phyloP scores from a whole-genome alignment of 2,329 filamentous ascomycete genomes.

The Peltaster fructicola region DNA sequence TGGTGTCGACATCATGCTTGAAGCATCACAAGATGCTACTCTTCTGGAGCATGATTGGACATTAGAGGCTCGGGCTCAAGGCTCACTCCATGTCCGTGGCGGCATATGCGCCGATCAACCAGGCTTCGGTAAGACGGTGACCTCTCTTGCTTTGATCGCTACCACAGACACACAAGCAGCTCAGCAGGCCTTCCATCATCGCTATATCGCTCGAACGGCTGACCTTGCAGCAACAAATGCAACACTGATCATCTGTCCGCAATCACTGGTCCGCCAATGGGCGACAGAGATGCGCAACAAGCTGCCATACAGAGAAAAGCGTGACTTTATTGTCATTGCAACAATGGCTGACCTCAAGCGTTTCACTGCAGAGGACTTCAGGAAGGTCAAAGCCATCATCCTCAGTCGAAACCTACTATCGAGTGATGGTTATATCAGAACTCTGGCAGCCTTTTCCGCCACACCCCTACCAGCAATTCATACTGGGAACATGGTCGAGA shows the following conservation, averaged over 20 bases:
- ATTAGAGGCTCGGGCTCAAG: slow-evolving; percentile 35
- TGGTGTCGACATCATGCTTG: slow-evolving; percentile 28
- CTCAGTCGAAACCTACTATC: slow-evolving; percentile 34
- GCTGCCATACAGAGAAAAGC: slow-evolving; percentile 24
- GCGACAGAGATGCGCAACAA: slow-evolving; percentile 31
- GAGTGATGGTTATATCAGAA: slow-evolving; percentile 29
- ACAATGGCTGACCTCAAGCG: slow-evolving; percentile 22
- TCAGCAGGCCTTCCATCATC: background rate
- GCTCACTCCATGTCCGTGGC: slow-evolving; percentile 29
- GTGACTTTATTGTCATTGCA: slow-evolving; percentile 27
- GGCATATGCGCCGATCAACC: slow-evolving; percentile 47
- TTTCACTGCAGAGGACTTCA: slow-evolving; percentile 27
- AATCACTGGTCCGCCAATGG: slow-evolving; percentile 42
- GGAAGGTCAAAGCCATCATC: slow-evolving; percentile 36
- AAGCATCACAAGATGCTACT: slow-evolving; percentile 39
- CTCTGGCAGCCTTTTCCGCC: slow-evolving; percentile 33
- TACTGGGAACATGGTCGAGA: slow-evolving; percentile 31
- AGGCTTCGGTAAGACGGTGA: slow-evolving; percentile 50
- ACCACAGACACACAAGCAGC: no score
- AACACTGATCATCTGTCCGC: slow-evolving; percentile 42
- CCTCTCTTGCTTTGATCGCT: slow-evolving; percentile 39
- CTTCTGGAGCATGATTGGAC: slow-evolving; percentile 32
- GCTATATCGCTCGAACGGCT: background rate
- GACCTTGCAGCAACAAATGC: slow-evolving; percentile 27
- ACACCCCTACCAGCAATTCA: slow-evolving; percentile 24